Conservation (phyloP, 108 stramenopile genomes). For the Pseudonitzschia pungens region DNA sequence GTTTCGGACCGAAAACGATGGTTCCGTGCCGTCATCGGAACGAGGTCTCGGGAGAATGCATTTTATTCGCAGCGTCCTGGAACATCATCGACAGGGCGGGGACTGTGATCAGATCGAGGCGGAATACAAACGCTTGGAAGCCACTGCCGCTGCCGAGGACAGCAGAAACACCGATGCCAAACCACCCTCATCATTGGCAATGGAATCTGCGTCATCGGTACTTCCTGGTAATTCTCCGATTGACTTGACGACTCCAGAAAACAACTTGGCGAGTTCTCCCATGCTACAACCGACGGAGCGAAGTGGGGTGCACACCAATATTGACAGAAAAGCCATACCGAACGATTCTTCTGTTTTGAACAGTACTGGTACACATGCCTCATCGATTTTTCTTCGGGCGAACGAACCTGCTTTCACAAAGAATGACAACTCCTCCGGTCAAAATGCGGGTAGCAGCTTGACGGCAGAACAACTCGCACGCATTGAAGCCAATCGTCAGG, state of each 20-base stretch:
- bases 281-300: not conserved
- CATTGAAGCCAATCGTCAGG: slow-evolving; percentile 13
- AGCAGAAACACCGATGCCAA: not conserved
- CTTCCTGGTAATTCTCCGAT: not conserved
- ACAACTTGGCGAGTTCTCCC: not conserved
- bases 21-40: slow-evolving; percentile 47
- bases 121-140: slow-evolving; percentile 31
- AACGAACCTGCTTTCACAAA: not conserved
- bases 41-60: slow-evolving; percentile 79
- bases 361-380: not conserved
- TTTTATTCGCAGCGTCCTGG: slow-evolving; percentile 82
- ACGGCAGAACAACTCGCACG: slow-evolving; percentile 3
- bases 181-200: not conserved
- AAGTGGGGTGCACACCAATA: not conserved
- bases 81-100: slow-evolving; percentile 80
- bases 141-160: not conserved
- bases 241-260: not conserved
- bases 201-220: not conserved
- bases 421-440: not conserved
- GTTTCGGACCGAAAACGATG: not conserved
- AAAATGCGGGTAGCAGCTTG: not conserved
- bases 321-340: not conserved
- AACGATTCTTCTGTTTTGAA: not conserved
- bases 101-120: slow-evolving; percentile 70
- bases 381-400: not conserved